Percentiles rank a stretch among this genome's conserved stretches.
Evolutionary conservation across 306 rosid species (phyloP).

Genomic region (Cicer cuneatum): DNA sequence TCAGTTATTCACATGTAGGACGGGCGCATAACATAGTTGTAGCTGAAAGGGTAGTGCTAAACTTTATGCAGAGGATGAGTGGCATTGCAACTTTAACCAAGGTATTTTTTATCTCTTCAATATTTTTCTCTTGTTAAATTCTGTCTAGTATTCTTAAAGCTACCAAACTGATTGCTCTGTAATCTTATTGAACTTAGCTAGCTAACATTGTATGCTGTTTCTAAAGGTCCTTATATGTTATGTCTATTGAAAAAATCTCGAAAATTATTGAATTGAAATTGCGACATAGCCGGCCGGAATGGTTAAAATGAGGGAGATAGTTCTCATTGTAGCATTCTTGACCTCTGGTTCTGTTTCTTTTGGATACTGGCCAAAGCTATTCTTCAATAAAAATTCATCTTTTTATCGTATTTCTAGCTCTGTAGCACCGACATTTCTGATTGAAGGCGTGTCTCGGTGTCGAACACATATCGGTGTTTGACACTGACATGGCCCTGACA

Average conservation of each 20-base stretch:
- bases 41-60: slow-evolving; percentile 88
- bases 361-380: neutral
- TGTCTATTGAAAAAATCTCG: neutral
- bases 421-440: no score
- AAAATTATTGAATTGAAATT: slow-evolving; percentile 16
- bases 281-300: slow-evolving; percentile 12
- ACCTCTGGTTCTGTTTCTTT: neutral
- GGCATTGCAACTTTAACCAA: slow-evolving; percentile 93
- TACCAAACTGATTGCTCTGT: neutral
- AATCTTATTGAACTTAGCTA: slow-evolving; percentile 29
- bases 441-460: no score
- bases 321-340: neutral
- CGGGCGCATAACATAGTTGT: slow-evolving; percentile 78
- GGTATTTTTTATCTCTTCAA: slow-evolving; percentile 51
- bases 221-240: neutral
- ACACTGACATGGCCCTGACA: no score
- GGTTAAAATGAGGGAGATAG: neutral
- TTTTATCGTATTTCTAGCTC: neutral
- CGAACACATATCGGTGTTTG: no score
- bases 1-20: slow-evolving; percentile 59
- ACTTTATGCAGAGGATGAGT: slow-evolving; percentile 99
- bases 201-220: slow-evolving; percentile 22
- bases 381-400: neutral
- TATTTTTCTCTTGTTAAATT: neutral
- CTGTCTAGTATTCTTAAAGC: slow-evolving; percentile 1